Percentiles rank a stretch among this genome's conserved stretches.
phyloP scores from a whole-genome alignment of 1,284 basidiomycete species.

The Heterobasidion annosum region DNA sequence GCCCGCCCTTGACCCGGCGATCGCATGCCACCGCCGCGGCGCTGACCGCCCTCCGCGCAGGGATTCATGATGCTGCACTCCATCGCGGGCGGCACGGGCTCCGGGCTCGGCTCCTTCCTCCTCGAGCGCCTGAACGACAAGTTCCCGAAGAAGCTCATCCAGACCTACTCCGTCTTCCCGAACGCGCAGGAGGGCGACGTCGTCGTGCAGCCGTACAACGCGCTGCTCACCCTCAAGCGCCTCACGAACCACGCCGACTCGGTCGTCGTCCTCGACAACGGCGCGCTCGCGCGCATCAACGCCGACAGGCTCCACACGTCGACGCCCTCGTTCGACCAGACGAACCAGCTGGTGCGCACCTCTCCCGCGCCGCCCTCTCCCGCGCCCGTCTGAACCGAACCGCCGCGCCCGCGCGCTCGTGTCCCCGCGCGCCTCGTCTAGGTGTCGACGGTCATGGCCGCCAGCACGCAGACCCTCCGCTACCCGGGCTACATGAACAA shows the following conservation, averaged over 20 bases:
- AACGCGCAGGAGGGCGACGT: constrained; percentile 89
- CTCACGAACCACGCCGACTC: constrained; percentile 96
- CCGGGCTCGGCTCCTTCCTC: constrained; percentile 94
- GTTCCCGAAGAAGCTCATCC: constrained; percentile 98
- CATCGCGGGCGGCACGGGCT: constrained; percentile 97
- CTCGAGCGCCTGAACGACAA: constrained; percentile 95
- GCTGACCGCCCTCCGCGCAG: constrained; percentile 30
- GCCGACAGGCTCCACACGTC: constrained; percentile 88
- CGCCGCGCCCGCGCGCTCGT: too few relatives aligned
- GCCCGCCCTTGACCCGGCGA: not conserved
- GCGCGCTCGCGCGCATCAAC: constrained; percentile 86
- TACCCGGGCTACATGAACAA: constrained; percentile 99
- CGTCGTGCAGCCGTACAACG: constrained; percentile 98
- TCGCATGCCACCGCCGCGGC: not conserved
- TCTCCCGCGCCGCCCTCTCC: constrained; percentile 12
- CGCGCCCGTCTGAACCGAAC: not conserved
- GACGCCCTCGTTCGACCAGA: constrained; percentile 90
- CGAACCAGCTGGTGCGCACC: constrained; percentile 75
- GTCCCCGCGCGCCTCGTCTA: constrained; percentile 19
- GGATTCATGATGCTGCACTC: constrained; percentile 99
- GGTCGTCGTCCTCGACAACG: constrained; percentile 96
- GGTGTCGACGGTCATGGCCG: constrained; percentile 94
- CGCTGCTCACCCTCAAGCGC: constrained; percentile 88
- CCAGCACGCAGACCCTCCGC: constrained; percentile 93
- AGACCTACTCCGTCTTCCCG: constrained; percentile 99